A percentile compares a stretch with the other conserved stretches of the same genome.
These are phyloP conservation scores for Drechslerella stenobrocha DNA, from an alignment of 2,329 filamentous ascomycete species.

Conservation along the genomic window DNA sequence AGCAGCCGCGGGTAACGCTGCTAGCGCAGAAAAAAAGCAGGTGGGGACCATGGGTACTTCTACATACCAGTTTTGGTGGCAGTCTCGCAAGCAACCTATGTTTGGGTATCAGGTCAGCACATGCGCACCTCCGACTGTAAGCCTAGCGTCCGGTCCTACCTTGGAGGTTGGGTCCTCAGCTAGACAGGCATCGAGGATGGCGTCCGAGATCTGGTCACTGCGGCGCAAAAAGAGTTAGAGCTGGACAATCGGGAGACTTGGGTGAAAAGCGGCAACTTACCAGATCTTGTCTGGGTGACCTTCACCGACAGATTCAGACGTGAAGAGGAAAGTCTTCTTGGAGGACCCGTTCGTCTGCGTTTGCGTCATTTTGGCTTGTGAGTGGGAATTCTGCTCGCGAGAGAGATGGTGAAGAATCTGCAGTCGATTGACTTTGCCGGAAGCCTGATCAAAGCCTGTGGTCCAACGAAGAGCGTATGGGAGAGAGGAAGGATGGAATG, in stretches of 20 bases:
- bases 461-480: conserved; percentile 10
- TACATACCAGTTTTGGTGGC: conserved; percentile 91
- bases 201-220: conserved; percentile 93
- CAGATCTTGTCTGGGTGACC: conserved; percentile 96
- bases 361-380: conserved; percentile 38
- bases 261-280: conserved; percentile 57
- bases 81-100: conserved; percentile 86
- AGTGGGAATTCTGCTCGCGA: not conserved
- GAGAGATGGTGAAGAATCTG: conserved; percentile 15
- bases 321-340: conserved; percentile 77
- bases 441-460: conserved; percentile 34
- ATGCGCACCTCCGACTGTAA: conserved; percentile 26
- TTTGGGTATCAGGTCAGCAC: conserved; percentile 19
- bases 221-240: conserved; percentile 20
- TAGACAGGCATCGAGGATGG: conserved; percentile 96
- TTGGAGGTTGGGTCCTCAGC: conserved; percentile 94
- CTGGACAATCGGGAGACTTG: conserved; percentile 50
- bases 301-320: conserved; percentile 86
- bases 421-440: conserved; percentile 42
- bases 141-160: conserved; percentile 56
- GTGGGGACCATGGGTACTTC: conserved; percentile 14
- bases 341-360: conserved; percentile 23
- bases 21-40: conserved; percentile 47
- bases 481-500: not conserved
- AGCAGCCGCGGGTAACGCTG: conserved; percentile 21